Percentiles rank a stretch among this genome's conserved stretches.
Conservation (phyloP, 139 green algal genomes). For the Diplosphaera chodatii region DNA sequence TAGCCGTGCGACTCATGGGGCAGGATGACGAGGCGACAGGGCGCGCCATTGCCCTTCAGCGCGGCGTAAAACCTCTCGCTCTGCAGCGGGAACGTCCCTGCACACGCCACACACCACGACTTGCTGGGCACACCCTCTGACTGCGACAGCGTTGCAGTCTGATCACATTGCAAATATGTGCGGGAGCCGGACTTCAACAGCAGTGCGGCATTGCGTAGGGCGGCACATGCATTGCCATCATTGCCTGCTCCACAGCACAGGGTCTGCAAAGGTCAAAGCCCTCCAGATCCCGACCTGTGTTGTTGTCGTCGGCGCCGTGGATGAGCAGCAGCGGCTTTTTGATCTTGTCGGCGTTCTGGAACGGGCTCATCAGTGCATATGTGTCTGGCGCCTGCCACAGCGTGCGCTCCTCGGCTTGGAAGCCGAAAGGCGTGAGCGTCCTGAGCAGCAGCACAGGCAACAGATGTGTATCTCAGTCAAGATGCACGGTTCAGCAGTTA, state of each 20-base stretch:
- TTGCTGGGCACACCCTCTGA: no score
- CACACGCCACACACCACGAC: no score
- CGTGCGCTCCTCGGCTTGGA: slow-evolving; percentile 94
- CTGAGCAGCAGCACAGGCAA: no score
- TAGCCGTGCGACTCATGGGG: slow-evolving; percentile 85
- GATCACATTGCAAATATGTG: no score
- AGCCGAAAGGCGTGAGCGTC: slow-evolving; percentile 97
- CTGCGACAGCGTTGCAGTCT: no score
- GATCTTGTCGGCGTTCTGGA: slow-evolving; percentile 87
- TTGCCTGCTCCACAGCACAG: no score
- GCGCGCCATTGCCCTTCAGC: slow-evolving; percentile 80
- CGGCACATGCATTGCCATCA: no score
- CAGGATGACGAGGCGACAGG: slow-evolving; percentile 81
- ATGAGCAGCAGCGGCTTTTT: slow-evolving; percentile 91
- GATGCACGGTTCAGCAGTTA: no score
- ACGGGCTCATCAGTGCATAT: slow-evolving; percentile 90
- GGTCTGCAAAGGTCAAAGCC: no score
- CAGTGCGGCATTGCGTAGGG: no score
- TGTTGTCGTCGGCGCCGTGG: slow-evolving; percentile 97
- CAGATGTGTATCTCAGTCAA: no score
- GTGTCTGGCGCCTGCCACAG: slow-evolving; percentile 89
- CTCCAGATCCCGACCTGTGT: slow-evolving; percentile 64
- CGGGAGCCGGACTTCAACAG: no score
- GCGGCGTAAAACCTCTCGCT: slow-evolving; percentile 88
- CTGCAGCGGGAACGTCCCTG: slow-evolving; percentile 75